These are phyloP conservation scores for Ogataea paraovalis DNA, from an alignment of 805 yeast species.

Conservation along the genomic window DNA sequence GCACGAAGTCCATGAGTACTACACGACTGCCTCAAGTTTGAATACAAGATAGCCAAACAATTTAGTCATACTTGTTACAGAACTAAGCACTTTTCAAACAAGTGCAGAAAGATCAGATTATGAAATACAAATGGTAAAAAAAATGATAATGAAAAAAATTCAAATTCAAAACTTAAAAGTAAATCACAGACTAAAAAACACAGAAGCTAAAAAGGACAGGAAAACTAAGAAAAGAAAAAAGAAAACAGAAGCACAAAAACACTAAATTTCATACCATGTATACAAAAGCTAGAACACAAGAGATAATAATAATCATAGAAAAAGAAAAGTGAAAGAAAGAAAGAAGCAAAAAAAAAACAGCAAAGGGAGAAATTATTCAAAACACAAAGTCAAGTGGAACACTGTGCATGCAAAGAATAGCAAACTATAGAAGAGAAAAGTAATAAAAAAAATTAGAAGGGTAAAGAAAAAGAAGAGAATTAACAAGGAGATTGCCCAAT, in stretches of 20 bases:
- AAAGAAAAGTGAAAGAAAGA: background rate
- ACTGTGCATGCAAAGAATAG: background rate
- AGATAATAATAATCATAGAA: background rate
- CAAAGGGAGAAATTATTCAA: background rate
- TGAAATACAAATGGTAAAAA: background rate
- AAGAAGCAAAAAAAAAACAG: background rate
- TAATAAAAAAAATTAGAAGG: background rate
- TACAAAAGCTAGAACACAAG: constrained; percentile 1
- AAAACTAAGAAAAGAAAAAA: background rate
- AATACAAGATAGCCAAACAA: too few species aligned
- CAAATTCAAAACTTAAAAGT: background rate
- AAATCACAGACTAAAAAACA: background rate
- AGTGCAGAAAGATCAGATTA: too few species aligned
- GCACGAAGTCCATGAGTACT: too few species aligned
- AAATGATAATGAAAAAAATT: background rate
- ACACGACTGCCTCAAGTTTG: too few species aligned
- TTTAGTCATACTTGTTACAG: too few species aligned
- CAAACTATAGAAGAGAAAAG: background rate
- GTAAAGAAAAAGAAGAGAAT: background rate
- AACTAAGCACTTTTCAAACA: too few species aligned
- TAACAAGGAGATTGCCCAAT: background rate
- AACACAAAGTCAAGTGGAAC: background rate
- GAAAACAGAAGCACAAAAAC: background rate
- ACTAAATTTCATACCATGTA: background rate
- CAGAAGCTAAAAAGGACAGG: background rate